Evolutionary conservation across 2,329 filamentous ascomycete genomes (phyloP).

Genomic region (Xylaria sp.): DNA sequence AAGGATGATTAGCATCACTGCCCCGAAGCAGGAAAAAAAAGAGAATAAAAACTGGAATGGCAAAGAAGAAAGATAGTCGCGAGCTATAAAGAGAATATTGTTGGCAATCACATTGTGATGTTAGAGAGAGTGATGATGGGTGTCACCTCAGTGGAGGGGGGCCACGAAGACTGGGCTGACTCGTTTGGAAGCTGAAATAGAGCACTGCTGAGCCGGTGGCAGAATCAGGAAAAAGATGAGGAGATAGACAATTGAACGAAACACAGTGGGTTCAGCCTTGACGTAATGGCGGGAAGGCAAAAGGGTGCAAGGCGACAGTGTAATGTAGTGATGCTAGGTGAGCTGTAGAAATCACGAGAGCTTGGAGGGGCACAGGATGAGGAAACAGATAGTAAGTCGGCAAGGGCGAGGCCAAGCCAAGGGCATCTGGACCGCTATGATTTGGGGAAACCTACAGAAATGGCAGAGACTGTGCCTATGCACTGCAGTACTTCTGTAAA

Average conservation of each 20-base stretch:
- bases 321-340: not conserved
- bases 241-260: not conserved
- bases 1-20: not conserved
- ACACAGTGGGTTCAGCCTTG: not conserved
- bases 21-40: no score
- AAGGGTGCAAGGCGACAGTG: no score
- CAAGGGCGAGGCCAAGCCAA: not conserved
- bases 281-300: not conserved
- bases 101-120: no score
- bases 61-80: not conserved
- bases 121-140: not conserved
- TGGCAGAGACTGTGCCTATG: not conserved
- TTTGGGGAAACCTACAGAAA: slow-evolving; percentile 4
- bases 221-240: not conserved
- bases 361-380: not conserved
- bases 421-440: not conserved
- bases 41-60: no score
- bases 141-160: not conserved
- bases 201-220: not conserved
- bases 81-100: not conserved
- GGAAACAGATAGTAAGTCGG: not conserved
- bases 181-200: not conserved
- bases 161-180: not conserved
- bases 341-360: not conserved
- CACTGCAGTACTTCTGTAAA: slow-evolving; percentile 8